Evolutionary conservation across 169 alveolate species (phyloP), one percentile per base, ranked within the genome.

Genomic region (Besnoitia besnoiti): DNA sequence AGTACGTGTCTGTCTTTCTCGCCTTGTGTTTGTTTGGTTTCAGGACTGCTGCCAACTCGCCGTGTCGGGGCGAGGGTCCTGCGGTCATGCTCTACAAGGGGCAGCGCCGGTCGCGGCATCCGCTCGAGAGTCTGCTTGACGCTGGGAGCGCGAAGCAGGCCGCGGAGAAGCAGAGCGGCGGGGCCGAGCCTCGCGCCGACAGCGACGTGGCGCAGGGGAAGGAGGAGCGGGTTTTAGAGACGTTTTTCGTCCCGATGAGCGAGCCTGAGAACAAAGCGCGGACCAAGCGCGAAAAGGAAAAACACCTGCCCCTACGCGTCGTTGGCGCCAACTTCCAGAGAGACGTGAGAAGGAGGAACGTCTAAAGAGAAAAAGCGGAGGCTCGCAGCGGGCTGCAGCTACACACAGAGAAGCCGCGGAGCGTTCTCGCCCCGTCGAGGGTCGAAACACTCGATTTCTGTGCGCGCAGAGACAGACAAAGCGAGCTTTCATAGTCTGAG

Each of bases 51-150:
- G 61, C 33, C 16, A 77, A 77, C 37, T 40, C 87, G 10, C 61
- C 59, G 59, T 7, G 35, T 19, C 87, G 19, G 59, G 55, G 59
- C 55, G 59, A 42, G 14, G 87, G 40, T 10, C 14, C 87, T 4
- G 49, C 87, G 3, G 87, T 42, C 21, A 27, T 77, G 61, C 87
- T 77, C 21, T 77, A 40, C 55, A 77, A 77, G 21, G 87, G 87
- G 16, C 87, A 77, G 87, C 49, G 87, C 7, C 87, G 87, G 61
- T 42, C 50, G 14, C 87, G 87, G 87, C 59, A 40, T 39, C 37
- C 59, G 55, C 40, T 77, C 37, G 87, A 30, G 35, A 3, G 3
- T 3, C 87, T 77, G 5, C 35, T 77, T 24, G 59, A n/a, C 61
- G 50, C 49, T 16, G 50, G 37, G 33, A 7, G 49, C 40, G 8